Percentiles rank a stretch among this genome's conserved stretches.
phyloP scores from a whole-genome alignment of 2,329 filamentous ascomycete species.

The Sclerotinia spermophila region DNA sequence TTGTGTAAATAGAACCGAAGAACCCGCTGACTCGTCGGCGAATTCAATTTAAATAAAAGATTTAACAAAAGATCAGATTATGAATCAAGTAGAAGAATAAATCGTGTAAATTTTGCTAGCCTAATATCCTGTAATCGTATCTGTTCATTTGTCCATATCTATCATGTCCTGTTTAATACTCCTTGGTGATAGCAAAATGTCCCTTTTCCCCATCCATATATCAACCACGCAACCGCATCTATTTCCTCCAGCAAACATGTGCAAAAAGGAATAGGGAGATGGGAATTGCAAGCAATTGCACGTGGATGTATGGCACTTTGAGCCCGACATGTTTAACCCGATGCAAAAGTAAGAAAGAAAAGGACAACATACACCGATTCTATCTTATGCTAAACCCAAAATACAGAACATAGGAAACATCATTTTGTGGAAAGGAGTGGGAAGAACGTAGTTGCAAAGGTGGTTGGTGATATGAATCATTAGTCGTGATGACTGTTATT shows the following conservation, averaged over 20 bases:
- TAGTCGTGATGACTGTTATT: neutral
- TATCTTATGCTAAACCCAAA: neutral
- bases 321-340: neutral
- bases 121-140: neutral
- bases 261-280: neutral
- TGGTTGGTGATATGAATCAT: neutral
- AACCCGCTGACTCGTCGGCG: neutral
- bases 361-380: neutral
- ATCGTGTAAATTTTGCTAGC: neutral
- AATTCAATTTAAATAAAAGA: neutral
- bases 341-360: neutral
- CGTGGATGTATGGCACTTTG: neutral
- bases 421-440: neutral
- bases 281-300: neutral
- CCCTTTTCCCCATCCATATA: neutral
- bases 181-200: neutral
- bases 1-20: neutral
- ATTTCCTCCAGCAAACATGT: neutral
- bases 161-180: neutral
- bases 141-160: neutral
- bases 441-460: neutral
- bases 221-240: neutral
- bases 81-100: neutral
- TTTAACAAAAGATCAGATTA: neutral
- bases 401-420: neutral